A percentile compares a stretch with the other conserved stretches of the same genome.
Evolutionary conservation across 805 yeast species (phyloP).

Genomic region (Spencermartinsiella europaea): DNA sequence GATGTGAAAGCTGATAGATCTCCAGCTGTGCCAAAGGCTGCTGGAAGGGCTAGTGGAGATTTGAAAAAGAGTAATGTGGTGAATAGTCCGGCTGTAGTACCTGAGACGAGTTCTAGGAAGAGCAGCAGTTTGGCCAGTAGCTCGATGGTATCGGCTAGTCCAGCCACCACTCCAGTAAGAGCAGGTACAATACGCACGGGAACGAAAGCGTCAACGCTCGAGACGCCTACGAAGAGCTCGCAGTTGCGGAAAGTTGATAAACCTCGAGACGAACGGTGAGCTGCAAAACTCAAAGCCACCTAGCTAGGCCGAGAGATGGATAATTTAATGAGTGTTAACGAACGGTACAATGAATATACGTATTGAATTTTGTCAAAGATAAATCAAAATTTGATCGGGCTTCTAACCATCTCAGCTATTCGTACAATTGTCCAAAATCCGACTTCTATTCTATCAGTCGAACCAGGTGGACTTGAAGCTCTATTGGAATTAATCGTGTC

Average conservation of each 20-base stretch:
- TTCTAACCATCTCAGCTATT: conserved; percentile 1
- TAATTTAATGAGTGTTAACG: no score
- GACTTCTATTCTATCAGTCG: conserved; percentile 1
- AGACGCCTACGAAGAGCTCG: neutral
- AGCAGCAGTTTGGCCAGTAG: neutral
- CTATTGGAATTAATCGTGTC: neutral
- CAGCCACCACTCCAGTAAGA: neutral
- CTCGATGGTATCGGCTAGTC: neutral
- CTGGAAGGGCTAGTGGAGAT: neutral
- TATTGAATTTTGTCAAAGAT: neutral
- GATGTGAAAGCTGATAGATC: neutral
- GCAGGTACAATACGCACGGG: no score
- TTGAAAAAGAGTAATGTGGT: neutral
- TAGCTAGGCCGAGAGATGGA: no score
- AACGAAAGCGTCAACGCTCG: neutral
- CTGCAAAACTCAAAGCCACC: no score
- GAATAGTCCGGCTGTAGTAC: neutral
- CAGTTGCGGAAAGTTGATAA: neutral
- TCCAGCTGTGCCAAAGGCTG: neutral
- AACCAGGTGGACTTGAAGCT: neutral
- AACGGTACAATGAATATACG: neutral
- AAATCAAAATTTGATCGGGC: neutral
- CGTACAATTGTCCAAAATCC: conserved; percentile 13
- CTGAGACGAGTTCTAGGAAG: neutral
- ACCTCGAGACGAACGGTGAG: neutral